These are phyloP conservation scores for Prosopis cineraria DNA, from an alignment of 306 rosid species.

Conservation along the genomic window DNA sequence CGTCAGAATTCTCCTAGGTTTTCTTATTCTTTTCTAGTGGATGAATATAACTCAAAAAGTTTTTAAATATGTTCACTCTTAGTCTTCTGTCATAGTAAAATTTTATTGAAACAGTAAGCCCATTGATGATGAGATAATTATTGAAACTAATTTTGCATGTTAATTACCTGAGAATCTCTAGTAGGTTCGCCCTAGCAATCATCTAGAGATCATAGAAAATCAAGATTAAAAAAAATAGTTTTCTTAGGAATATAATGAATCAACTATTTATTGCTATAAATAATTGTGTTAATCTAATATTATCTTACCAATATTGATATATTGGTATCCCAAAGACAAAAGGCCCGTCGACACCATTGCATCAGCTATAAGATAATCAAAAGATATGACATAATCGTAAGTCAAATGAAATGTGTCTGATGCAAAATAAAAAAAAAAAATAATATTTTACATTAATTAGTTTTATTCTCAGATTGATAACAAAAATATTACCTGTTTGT, in stretches of 20 bases:
- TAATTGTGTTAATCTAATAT: not conserved
- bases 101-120: not conserved
- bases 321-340: slow-evolving; percentile 62
- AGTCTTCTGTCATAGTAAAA: no score
- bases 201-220: slow-evolving; percentile 43
- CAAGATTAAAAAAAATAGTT: not conserved
- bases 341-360: slow-evolving; percentile 84
- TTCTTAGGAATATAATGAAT: not conserved
- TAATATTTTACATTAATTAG: not conserved
- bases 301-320: slow-evolving; percentile 63
- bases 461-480: slow-evolving; percentile 3
- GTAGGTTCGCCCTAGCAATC: slow-evolving; percentile 67
- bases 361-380: slow-evolving; percentile 57
- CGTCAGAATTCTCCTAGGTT: not conserved
- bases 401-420: no score
- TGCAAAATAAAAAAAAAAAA: not conserved
- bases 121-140: not conserved
- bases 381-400: not conserved
- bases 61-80: no score
- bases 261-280: not conserved
- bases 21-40: not conserved
- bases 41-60: not conserved
- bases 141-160: not conserved
- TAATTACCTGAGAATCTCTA: not conserved
- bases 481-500: slow-evolving; percentile 58